phyloP scores from a whole-genome alignment of 805 yeast genomes.

The Helenozyma rhizophorensis region DNA sequence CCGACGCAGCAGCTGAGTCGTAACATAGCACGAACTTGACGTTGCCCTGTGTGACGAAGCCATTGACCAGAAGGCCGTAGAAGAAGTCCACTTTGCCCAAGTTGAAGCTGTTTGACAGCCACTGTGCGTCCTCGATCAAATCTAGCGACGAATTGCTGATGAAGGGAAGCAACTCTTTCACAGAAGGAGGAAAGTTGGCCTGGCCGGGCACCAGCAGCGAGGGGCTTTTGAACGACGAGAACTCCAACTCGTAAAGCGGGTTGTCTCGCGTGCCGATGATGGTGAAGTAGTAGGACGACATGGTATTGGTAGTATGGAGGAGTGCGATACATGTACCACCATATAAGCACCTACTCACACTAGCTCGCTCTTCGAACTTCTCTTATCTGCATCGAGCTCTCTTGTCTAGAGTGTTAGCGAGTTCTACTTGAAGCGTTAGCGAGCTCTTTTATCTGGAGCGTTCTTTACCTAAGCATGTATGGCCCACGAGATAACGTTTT shows the following conservation, averaged over 20 bases:
- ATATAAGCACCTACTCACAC: no score
- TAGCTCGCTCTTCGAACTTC: no score
- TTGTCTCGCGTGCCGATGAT: conserved; percentile 83
- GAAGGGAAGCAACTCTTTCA: conserved; percentile 81
- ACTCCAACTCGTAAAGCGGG: conserved; percentile 84
- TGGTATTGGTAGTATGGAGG: conserved; percentile 5
- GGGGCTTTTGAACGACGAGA: conserved; percentile 57
- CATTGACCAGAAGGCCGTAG: conserved; percentile 78
- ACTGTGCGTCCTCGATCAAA: conserved; percentile 85
- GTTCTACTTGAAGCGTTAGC: no score
- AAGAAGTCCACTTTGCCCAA: conserved; percentile 80
- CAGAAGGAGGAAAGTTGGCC: conserved; percentile 59
- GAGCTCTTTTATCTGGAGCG: not conserved
- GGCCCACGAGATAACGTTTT: no score
- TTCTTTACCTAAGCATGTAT: not conserved
- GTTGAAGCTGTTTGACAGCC: conserved; percentile 63
- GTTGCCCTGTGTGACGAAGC: conserved; percentile 84
- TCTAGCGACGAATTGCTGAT: conserved; percentile 86
- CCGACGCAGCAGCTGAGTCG: conserved; percentile 26
- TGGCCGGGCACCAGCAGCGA: conserved; percentile 40
- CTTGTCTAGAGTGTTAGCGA: no score
- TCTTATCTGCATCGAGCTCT: no score
- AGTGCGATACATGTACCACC: conserved; percentile 2
- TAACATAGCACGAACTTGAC: conserved; percentile 66
- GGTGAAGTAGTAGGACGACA: conserved; percentile 82